These are phyloP conservation scores for Carex parvula DNA, from an alignment of 176 grass and related monocot genomes.

Conservation along the genomic window DNA sequence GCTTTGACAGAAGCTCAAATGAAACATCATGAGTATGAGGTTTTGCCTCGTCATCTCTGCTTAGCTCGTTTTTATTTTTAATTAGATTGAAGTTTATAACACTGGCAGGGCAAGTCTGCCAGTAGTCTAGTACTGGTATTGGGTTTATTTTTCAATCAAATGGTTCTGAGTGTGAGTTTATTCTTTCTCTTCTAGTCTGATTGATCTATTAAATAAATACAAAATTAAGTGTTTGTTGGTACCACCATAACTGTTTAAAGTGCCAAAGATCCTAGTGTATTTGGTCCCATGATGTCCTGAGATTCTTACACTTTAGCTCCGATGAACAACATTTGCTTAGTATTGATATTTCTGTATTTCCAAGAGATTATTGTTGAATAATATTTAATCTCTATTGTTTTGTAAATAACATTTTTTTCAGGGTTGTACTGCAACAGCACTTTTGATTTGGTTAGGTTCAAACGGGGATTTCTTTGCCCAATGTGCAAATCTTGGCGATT, in stretches of 20 bases:
- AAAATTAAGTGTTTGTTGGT: too few relatives aligned
- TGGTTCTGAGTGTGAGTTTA: neutral
- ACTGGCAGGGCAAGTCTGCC: neutral
- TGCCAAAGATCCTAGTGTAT: neutral
- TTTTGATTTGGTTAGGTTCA: conserved; percentile 75
- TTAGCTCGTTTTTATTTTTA: conserved; percentile 3
- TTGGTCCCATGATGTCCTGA: neutral
- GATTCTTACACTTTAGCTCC: neutral
- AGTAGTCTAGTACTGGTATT: neutral
- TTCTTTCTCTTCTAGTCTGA: neutral
- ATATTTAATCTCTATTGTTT: neutral
- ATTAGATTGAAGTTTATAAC: neutral
- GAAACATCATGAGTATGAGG: conserved; percentile 69
- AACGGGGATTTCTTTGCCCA: conserved; percentile 71
- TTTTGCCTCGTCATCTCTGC: conserved; percentile 33
- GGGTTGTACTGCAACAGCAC: conserved; percentile 82
- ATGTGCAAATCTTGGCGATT: conserved; percentile 92
- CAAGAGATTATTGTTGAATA: neutral
- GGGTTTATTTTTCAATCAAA: neutral
- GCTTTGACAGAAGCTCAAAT: conserved; percentile 67
- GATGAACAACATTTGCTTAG: neutral
- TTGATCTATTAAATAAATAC: neutral
- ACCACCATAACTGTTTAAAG: conserved; percentile 1
- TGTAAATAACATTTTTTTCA: conserved; percentile 33
- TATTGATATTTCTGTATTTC: neutral